These are phyloP conservation scores for Pisolithus marmoratus DNA, from an alignment of 768 basidiomycete genomes.

Conservation along the genomic window DNA sequence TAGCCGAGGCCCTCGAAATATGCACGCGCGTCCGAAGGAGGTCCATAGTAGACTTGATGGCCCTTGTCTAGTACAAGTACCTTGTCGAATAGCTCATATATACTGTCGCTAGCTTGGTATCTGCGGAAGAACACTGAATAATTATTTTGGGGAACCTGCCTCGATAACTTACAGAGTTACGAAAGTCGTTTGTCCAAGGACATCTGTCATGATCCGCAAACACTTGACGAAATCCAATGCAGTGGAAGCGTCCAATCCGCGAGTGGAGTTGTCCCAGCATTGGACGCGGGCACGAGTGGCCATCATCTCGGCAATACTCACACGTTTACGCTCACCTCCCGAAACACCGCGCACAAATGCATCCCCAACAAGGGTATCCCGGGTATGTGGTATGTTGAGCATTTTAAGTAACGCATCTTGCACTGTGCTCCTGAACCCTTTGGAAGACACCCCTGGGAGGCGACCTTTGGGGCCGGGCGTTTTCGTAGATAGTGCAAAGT, in stretches of 20 bases:
- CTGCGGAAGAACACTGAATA: constrained; percentile 19
- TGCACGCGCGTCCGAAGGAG: constrained; percentile 60
- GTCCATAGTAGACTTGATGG: constrained; percentile 77
- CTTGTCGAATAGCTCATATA: constrained; percentile 80
- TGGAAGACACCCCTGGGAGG: constrained; percentile 58
- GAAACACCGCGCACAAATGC: constrained; percentile 81
- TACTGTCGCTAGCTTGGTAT: constrained; percentile 79
- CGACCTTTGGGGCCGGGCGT: constrained; percentile 71
- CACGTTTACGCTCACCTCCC: constrained; percentile 75
- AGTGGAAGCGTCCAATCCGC: constrained; percentile 80
- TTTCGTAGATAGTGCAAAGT: constrained; percentile 67
- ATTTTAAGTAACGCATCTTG: constrained; percentile 63
- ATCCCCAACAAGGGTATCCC: constrained; percentile 75
- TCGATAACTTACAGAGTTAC: constrained; percentile 54
- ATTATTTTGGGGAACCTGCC: neutral
- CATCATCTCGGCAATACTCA: constrained; percentile 86
- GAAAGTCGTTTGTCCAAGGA: constrained; percentile 75
- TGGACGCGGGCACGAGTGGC: constrained; percentile 74
- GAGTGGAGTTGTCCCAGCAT: constrained; percentile 80
- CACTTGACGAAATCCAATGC: constrained; percentile 82
- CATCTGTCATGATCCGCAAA: constrained; percentile 76
- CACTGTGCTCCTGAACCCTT: constrained; percentile 52
- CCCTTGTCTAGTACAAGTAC: constrained; percentile 80
- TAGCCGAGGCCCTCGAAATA: constrained; percentile 80
- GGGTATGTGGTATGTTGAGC: constrained; percentile 81